Percentiles rank a stretch among this genome's conserved stretches.
Conservation (phyloP, 805 yeast genomes). For the Starmerella floricola region DNA sequence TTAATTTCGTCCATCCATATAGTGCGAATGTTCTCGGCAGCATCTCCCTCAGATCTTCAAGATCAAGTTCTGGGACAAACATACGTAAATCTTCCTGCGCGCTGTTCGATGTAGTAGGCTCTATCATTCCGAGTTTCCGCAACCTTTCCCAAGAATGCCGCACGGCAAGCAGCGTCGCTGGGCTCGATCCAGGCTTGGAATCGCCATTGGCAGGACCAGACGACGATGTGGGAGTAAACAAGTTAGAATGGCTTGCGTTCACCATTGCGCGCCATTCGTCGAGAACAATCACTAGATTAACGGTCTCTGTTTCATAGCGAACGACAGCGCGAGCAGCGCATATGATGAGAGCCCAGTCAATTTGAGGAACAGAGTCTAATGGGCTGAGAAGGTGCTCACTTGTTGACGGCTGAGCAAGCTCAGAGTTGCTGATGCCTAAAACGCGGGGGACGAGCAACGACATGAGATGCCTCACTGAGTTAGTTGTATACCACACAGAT, state of each 20-base stretch:
- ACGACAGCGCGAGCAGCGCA: constrained; percentile 62
- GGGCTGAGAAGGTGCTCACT: constrained; percentile 13
- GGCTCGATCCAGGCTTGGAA: constrained; percentile 11
- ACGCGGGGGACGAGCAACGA: constrained; percentile 9
- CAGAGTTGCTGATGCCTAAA: constrained; percentile 2
- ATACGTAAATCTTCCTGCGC: constrained; percentile 31
- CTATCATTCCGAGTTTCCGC: constrained; percentile 41
- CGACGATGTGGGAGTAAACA: constrained; percentile 18
- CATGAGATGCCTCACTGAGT: constrained; percentile 39
- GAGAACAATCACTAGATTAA: constrained; percentile 66
- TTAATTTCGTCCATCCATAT: constrained; percentile 32
- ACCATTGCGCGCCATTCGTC: constrained; percentile 59
- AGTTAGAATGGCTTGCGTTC: constrained; percentile 34
- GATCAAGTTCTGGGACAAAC: constrained; percentile 28
- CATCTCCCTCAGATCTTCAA: constrained; percentile 27
- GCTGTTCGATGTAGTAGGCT: constrained; percentile 32
- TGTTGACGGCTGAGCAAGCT: constrained; percentile 12
- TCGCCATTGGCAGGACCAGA: not conserved
- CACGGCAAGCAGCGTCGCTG: constrained; percentile 43
- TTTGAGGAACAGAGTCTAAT: constrained; percentile 40
- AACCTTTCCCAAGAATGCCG: constrained; percentile 65
- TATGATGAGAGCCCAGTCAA: constrained; percentile 59
- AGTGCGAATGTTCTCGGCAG: constrained; percentile 32
- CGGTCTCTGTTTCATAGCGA: constrained; percentile 44
- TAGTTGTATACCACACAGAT: constrained; percentile 44